Percentiles rank a stretch among this genome's conserved stretches.
Conservation (phyloP, 208 protist species). For the Leishmania aethiopica region DNA sequence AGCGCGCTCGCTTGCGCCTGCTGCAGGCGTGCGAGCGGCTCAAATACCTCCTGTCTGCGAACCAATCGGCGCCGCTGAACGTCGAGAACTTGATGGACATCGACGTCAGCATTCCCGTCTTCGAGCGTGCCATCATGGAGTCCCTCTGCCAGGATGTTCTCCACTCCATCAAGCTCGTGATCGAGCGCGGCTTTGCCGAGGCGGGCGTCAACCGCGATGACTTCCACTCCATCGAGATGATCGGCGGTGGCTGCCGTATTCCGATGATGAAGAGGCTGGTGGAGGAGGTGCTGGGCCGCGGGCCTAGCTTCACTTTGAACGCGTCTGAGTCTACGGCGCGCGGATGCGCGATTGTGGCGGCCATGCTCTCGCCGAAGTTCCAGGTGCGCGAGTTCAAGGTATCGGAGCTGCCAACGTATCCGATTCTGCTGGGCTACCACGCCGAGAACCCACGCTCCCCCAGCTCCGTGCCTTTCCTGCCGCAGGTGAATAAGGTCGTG, state of each 20-base stretch:
- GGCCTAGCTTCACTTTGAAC: slow-evolving; percentile 88
- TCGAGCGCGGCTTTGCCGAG: slow-evolving; percentile 65
- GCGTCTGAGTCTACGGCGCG: slow-evolving; percentile 88
- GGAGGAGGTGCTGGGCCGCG: slow-evolving; percentile 63
- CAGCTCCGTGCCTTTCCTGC: slow-evolving; percentile 74
- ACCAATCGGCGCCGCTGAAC: slow-evolving; percentile 78
- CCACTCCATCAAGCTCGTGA: slow-evolving; percentile 52
- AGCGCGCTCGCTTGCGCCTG: slow-evolving; percentile 81
- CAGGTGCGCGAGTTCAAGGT: slow-evolving; percentile 89
- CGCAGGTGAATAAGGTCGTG: slow-evolving; percentile 88
- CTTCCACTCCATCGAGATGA: slow-evolving; percentile 89
- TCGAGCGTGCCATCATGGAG: slow-evolving; percentile 83
- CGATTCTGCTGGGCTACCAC: slow-evolving; percentile 82
- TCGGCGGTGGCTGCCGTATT: slow-evolving; percentile 92
- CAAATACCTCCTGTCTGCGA: slow-evolving; percentile 93
- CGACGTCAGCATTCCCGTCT: slow-evolving; percentile 86
- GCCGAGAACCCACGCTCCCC: slow-evolving; percentile 59
- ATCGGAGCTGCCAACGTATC: slow-evolving; percentile 75
- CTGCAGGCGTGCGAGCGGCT: slow-evolving; percentile 85
- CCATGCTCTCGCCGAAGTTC: slow-evolving; percentile 91
- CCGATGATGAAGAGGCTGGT: slow-evolving; percentile 81
- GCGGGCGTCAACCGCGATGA: slow-evolving; percentile 41
- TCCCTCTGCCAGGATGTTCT: slow-evolving; percentile 47
- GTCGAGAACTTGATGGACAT: slow-evolving; percentile 93
- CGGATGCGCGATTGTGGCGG: slow-evolving; percentile 84